These are phyloP conservation scores for Aspergillus affinis DNA, from an alignment of 495 filamentous ascomycete genomes.

Conservation along the genomic window DNA sequence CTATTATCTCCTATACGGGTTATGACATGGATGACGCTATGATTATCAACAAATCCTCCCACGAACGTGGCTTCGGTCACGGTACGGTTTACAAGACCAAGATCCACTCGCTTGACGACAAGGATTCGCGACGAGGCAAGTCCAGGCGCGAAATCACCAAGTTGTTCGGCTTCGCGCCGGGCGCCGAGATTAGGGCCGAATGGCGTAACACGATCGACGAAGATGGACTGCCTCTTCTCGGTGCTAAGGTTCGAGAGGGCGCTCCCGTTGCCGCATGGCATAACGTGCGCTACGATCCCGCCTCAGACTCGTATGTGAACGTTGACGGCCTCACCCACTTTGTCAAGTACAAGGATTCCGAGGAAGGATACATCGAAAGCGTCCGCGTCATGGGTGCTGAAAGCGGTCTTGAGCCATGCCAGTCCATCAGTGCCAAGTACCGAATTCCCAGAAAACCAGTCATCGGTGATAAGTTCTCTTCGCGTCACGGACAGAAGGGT, in stretches of 20 bases:
- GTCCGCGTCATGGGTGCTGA: conserved; percentile 86
- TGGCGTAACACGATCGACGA: conserved; percentile 71
- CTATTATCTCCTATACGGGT: conserved; percentile 97
- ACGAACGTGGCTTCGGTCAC: conserved; percentile 95
- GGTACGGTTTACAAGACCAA: conserved; percentile 98
- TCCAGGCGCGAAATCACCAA: conserved; percentile 60
- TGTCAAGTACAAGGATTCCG: conserved; percentile 87
- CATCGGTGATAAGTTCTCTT: conserved; percentile 73
- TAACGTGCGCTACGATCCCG: conserved; percentile 76
- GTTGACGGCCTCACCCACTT: conserved; percentile 76
- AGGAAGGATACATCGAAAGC: conserved; percentile 86
- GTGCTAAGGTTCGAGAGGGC: conserved; percentile 71
- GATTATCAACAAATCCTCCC: conserved; percentile 97
- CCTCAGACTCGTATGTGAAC: conserved; percentile 59
- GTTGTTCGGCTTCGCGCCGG: conserved; percentile 83
- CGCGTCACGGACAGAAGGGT: conserved; percentile 59
- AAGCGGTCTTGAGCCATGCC: conserved; percentile 74
- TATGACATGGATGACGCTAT: conserved; percentile 99
- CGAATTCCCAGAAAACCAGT: conserved; percentile 86
- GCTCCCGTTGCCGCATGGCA: conserved; percentile 86
- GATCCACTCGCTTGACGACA: conserved; percentile 75
- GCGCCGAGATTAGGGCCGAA: conserved; percentile 60
- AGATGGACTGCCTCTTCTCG: conserved; percentile 82
- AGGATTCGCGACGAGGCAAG: conserved; percentile 56
- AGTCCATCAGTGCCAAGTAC: conserved; percentile 86